Conservation (phyloP, 2,329 filamentous ascomycete species). For the Colletotrichum abscissum region DNA sequence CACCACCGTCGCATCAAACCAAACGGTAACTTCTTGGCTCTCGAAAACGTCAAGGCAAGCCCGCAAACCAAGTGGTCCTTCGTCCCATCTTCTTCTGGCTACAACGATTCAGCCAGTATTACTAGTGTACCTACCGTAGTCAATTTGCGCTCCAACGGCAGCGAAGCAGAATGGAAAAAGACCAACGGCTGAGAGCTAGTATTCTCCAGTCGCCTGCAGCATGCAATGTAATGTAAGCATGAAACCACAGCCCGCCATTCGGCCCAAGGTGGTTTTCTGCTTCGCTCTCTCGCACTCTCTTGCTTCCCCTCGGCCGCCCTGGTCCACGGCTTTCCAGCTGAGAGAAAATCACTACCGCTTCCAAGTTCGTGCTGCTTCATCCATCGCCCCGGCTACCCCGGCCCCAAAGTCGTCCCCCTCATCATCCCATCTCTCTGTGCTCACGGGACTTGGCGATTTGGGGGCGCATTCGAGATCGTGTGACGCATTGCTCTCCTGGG, state of each 20-base stretch:
- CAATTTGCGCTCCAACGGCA: not conserved
- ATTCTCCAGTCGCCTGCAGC: conserved; percentile 1
- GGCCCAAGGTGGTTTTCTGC: conserved; percentile 1
- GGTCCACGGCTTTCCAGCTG: not conserved
- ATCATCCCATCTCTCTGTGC: conserved; percentile 10
- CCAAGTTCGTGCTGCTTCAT: not conserved
- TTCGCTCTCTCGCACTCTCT: not conserved
- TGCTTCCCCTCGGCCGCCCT: not conserved
- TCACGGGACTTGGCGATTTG: conserved; percentile 24
- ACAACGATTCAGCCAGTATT: no score
- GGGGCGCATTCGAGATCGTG: conserved; percentile 8
- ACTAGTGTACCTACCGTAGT: no score
- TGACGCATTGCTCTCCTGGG: not conserved
- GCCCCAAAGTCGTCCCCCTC: conserved; percentile 1
- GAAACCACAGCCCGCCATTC: conserved; percentile 23
- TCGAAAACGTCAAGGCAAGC: not conserved
- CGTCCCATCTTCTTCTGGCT: not conserved
- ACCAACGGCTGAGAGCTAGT: not conserved
- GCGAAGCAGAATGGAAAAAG: not conserved
- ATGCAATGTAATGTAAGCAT: conserved; percentile 32
- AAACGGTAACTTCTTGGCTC: not conserved
- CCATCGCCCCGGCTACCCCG: not conserved
- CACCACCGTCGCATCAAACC: conserved; percentile 5
- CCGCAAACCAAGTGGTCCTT: conserved; percentile 1
- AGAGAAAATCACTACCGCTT: not conserved